These are phyloP conservation scores for Sarcomyxa edulis DNA, from an alignment of 768 basidiomycete genomes.

Conservation along the genomic window DNA sequence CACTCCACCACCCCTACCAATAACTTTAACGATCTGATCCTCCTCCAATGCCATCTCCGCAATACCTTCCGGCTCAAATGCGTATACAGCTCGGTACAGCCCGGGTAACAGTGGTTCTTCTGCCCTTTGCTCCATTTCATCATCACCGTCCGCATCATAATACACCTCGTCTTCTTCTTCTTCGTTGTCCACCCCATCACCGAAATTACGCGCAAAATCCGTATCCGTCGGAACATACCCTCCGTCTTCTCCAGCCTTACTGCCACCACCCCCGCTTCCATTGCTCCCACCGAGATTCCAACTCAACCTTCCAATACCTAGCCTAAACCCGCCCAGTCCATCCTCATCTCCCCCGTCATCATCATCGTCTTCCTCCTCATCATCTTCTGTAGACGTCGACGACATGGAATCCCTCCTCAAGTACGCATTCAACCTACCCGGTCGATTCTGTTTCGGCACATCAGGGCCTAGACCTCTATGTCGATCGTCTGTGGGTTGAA, in stretches of 20 bases:
- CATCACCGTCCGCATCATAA: constrained; percentile 15
- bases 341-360: constrained; percentile 20
- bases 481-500: constrained; percentile 26
- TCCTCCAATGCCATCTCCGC: constrained; percentile 80
- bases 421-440: constrained; percentile 25
- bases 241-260: constrained; percentile 10
- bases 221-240: constrained; percentile 30
- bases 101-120: constrained; percentile 57
- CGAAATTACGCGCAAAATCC: constrained; percentile 47
- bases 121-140: constrained; percentile 17
- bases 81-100: constrained; percentile 70
- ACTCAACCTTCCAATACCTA: constrained; percentile 21
- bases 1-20: constrained; percentile 72
- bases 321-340: constrained; percentile 21
- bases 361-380: constrained; percentile 15
- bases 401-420: constrained; percentile 13
- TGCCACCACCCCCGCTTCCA: constrained; percentile 7
- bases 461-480: constrained; percentile 32
- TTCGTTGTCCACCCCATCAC: constrained; percentile 22
- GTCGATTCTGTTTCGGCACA: constrained; percentile 33
- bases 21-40: constrained; percentile 68
- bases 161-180: constrained; percentile 22
- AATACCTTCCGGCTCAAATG: constrained; percentile 74
- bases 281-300: constrained; percentile 15
- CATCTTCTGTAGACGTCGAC: constrained; percentile 6